Percentiles rank a stretch among this genome's conserved stretches.
Conservation (phyloP, 1,284 basidiomycete genomes). For the Ceratobasidium sp. region DNA sequence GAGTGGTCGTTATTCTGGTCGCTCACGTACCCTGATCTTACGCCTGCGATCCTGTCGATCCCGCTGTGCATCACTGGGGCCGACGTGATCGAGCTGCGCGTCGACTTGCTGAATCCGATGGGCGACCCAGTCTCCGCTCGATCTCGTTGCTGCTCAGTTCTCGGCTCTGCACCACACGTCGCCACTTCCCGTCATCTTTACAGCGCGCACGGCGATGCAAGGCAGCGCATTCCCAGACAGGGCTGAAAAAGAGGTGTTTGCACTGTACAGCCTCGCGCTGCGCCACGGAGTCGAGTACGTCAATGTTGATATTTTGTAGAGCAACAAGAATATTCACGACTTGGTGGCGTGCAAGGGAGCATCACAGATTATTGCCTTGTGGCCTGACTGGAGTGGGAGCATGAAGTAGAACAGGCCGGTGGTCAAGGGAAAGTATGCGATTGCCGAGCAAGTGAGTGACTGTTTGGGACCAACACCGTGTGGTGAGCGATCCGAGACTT, state of each 20-base stretch:
- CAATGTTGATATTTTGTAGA: constrained; percentile 88
- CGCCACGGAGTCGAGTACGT: constrained; percentile 92
- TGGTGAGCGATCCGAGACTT: constrained; percentile 85
- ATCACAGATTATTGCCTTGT: constrained; percentile 89
- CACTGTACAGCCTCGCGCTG: constrained; percentile 82
- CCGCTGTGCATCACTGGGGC: constrained; percentile 81
- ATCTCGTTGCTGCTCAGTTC: constrained; percentile 86
- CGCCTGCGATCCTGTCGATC: constrained; percentile 74
- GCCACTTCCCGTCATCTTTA: constrained; percentile 89
- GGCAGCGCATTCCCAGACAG: constrained; percentile 92
- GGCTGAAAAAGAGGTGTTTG: constrained; percentile 77
- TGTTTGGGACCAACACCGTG: constrained; percentile 93
- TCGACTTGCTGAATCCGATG: constrained; percentile 77
- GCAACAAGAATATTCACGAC: constrained; percentile 69
- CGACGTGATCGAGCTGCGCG: constrained; percentile 93
- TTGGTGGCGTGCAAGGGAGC: constrained; percentile 73
- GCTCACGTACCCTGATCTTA: constrained; percentile 90
- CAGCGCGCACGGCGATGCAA: constrained; percentile 87
- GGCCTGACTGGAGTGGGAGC: constrained; percentile 91
- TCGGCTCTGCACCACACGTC: constrained; percentile 82
- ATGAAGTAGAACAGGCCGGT: constrained; percentile 82
- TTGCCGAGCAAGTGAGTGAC: constrained; percentile 79
- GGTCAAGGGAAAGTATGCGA: constrained; percentile 75
- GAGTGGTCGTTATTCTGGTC: constrained; percentile 89
- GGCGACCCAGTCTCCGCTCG: constrained; percentile 61